Evolutionary conservation across 176 grass and related monocot genomes (phyloP).

Genomic region (Guadua angustifolia): DNA sequence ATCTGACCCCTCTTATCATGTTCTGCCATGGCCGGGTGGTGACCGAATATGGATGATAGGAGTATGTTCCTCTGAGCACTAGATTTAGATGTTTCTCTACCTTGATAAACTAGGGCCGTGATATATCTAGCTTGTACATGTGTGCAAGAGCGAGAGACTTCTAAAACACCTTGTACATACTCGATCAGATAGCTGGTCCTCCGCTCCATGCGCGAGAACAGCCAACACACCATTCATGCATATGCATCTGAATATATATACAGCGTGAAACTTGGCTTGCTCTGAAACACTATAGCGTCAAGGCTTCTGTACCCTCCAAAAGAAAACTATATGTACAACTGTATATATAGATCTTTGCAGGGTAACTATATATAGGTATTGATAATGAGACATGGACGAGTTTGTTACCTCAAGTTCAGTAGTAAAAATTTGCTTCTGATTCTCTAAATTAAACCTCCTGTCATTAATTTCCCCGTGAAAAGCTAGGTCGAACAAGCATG

Average conservation of each 20-base stretch:
- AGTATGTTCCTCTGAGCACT: conserved; percentile 15
- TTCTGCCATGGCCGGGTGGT: conserved; percentile 22
- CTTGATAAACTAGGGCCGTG: conserved; percentile 33
- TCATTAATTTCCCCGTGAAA: not conserved
- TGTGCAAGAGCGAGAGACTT: not conserved
- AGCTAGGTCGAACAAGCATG: not conserved
- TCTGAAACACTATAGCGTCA: not conserved
- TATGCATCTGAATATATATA: not conserved
- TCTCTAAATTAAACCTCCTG: too few species aligned
- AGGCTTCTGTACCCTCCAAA: not conserved
- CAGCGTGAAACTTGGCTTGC: not conserved
- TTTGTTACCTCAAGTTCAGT: too few species aligned
- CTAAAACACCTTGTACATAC: not conserved
- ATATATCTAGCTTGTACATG: conserved; percentile 20
- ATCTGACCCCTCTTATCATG: conserved; percentile 6
- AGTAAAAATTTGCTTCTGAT: too few species aligned
- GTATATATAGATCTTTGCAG: not conserved
- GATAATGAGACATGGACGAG: too few species aligned
- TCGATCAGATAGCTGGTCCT: not conserved
- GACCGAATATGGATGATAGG: not conserved
- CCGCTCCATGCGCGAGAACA: not conserved
- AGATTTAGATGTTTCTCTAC: conserved; percentile 39
- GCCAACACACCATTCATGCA: not conserved
- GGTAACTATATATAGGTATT: too few species aligned
- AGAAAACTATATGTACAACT: not conserved